Conservation (phyloP, 1,284 basidiomycete genomes). For the Ustilago curta region DNA sequence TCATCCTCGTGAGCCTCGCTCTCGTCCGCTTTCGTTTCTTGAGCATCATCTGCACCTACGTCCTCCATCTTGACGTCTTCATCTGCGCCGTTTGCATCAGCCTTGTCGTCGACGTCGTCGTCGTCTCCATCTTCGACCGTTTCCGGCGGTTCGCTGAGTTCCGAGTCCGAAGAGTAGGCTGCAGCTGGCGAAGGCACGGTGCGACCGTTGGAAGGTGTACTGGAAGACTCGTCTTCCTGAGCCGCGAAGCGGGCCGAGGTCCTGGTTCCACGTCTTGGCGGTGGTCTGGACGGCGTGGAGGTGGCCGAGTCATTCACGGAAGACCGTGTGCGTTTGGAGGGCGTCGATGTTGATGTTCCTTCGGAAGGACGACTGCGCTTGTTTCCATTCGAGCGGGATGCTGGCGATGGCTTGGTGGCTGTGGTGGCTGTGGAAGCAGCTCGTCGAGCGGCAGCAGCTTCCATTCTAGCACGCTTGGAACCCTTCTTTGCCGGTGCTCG, state of each 20-base stretch:
- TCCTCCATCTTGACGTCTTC: constrained; percentile 28
- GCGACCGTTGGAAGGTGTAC: constrained; percentile 21
- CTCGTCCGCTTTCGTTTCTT: constrained; percentile 39
- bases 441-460: constrained; percentile 57
- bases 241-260: constrained; percentile 43
- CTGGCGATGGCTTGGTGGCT: constrained; percentile 76
- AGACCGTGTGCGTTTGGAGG: constrained; percentile 39
- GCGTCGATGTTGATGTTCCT: constrained; percentile 30
- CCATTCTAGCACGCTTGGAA: constrained; percentile 35
- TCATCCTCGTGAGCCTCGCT: constrained; percentile 41
- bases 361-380: constrained; percentile 74
- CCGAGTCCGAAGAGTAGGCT: constrained; percentile 52
- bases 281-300: constrained; percentile 35
- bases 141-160: constrained; percentile 62
- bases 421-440: constrained; percentile 71
- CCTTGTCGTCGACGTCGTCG: constrained; percentile 4
- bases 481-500: constrained; percentile 53
- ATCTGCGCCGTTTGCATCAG: constrained; percentile 7
- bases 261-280: constrained; percentile 37
- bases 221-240: constrained; percentile 26
- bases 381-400: constrained; percentile 48
- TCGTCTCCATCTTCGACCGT: constrained; percentile 31
- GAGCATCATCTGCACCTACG: constrained; percentile 48
- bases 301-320: constrained; percentile 30
- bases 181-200: constrained; percentile 20